phyloP scores from a whole-genome alignment of 2,329 filamentous ascomycete species.

The Penicillium expansum region DNA sequence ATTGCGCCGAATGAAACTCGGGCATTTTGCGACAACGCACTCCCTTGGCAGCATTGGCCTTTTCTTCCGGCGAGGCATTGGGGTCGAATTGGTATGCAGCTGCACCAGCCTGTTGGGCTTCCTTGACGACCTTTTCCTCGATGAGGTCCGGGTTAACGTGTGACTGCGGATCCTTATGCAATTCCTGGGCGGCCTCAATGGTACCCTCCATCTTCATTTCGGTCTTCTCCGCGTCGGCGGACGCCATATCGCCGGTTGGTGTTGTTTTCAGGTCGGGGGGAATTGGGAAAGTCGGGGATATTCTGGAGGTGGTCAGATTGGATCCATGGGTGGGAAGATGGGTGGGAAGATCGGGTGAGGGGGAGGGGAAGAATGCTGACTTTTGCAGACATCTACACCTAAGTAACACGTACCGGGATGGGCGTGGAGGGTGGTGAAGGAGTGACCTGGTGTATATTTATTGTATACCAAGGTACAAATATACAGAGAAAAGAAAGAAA shows the following conservation, averaged over 20 bases:
- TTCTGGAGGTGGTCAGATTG: neutral
- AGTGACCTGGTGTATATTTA: neutral
- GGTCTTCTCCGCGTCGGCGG: conserved; percentile 35
- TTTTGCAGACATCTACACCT: neutral
- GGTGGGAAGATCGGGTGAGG: neutral
- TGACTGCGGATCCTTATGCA: conserved; percentile 59
- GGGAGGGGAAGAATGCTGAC: neutral
- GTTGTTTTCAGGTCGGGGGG: neutral
- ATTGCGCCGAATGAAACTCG: neutral
- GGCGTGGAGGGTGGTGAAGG: neutral
- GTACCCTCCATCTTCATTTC: conserved; percentile 82
- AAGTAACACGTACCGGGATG: neutral
- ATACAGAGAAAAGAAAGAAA: neutral
- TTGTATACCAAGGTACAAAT: neutral
- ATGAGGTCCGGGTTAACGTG: conserved; percentile 67
- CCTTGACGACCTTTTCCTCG: conserved; percentile 69
- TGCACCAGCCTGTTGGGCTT: conserved; percentile 75
- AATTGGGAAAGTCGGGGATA: neutral
- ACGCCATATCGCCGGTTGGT: conserved; percentile 29
- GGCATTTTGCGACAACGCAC: conserved; percentile 56
- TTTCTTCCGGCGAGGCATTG: conserved; percentile 76
- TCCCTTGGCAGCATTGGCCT: conserved; percentile 72
- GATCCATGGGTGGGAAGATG: neutral
- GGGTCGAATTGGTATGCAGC: conserved; percentile 84
- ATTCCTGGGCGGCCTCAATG: conserved; percentile 65